These are phyloP conservation scores for Hericium coralloides DNA, from an alignment of 768 basidiomycete species.

Conservation along the genomic window DNA sequence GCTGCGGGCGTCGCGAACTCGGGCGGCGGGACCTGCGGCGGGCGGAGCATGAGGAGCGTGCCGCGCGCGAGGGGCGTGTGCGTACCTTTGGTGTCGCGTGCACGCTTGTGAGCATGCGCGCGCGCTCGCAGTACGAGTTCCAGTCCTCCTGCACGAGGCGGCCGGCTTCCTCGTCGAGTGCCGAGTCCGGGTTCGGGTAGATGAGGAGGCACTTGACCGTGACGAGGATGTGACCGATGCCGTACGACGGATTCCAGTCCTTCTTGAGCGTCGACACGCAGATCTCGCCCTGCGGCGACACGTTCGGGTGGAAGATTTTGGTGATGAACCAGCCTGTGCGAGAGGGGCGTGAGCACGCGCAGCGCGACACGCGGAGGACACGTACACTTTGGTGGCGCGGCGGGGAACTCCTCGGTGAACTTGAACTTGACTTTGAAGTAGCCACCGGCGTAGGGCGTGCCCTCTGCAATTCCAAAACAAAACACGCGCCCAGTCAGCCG, in stretches of 20 bases:
- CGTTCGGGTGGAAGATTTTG: conserved; percentile 97
- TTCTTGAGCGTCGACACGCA: conserved; percentile 97
- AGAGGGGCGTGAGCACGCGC: not conserved
- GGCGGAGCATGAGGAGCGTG: not conserved
- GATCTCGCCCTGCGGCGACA: conserved; percentile 83
- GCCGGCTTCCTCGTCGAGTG: conserved; percentile 92
- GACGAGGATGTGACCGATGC: conserved; percentile 84
- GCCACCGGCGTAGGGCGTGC: conserved; percentile 65
- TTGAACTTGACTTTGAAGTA: conserved; percentile 73
- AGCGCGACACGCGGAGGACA: conserved; percentile 6
- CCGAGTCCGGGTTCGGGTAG: conserved; percentile 94
- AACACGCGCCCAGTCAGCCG: conserved; percentile 7
- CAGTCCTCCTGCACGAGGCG: conserved; percentile 88
- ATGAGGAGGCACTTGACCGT: conserved; percentile 95
- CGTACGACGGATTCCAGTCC: conserved; percentile 90
- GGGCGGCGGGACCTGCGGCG: conserved; percentile 35
- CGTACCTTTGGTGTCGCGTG: conserved; percentile 78
- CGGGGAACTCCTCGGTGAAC: conserved; percentile 91
- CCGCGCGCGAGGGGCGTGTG: not conserved
- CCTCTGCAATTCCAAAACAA: conserved; percentile 27
- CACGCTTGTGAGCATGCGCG: conserved; percentile 82
- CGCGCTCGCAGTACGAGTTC: conserved; percentile 77
- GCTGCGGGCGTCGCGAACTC: conserved; percentile 45
- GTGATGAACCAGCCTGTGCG: conserved; percentile 76
- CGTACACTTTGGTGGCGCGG: conserved; percentile 89